A percentile compares a stretch with the other conserved stretches of the same genome.
Evolutionary conservation across 306 rosid genomes (phyloP).

Genomic region (Malus domestica): DNA sequence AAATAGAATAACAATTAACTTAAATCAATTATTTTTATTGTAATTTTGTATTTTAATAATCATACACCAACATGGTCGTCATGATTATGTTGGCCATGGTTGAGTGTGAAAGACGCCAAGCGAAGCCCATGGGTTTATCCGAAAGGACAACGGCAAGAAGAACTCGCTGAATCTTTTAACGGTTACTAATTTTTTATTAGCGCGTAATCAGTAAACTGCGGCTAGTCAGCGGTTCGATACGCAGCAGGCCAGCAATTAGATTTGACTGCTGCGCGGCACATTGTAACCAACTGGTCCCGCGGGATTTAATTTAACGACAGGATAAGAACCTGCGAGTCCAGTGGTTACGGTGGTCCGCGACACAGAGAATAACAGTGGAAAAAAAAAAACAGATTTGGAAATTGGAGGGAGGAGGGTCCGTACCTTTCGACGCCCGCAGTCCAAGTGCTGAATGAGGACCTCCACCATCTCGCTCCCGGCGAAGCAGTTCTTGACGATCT

Average conservation of each 20-base stretch:
- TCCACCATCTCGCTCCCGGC: constrained; percentile 67
- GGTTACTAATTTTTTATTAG: not conserved
- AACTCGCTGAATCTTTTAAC: not conserved
- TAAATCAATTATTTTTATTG: not conserved
- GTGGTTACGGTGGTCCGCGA: not conserved
- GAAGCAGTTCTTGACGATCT: constrained; percentile 71
- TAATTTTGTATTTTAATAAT: not conserved
- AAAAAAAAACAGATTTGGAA: not conserved
- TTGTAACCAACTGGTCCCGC: not conserved
- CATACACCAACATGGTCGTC: not conserved
- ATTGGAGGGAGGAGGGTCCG: not conserved
- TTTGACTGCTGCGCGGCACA: not conserved
- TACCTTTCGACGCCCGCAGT: constrained; percentile 76
- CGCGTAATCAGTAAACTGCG: not conserved
- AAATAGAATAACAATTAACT: not conserved
- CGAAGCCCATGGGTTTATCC: not conserved
- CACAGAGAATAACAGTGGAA: not conserved
- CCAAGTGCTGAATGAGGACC: constrained; percentile 50
- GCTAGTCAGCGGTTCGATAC: not conserved
- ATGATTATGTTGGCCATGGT: constrained; percentile 8
- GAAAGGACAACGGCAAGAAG: not conserved
- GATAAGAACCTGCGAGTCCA: not conserved
- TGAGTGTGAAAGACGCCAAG: not conserved
- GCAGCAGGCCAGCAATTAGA: not conserved
- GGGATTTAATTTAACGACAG: not conserved